A percentile compares a stretch with the other conserved stretches of the same genome.
Conservation (phyloP, 495 filamentous ascomycete genomes). For the Chaetomium cochliodes region DNA sequence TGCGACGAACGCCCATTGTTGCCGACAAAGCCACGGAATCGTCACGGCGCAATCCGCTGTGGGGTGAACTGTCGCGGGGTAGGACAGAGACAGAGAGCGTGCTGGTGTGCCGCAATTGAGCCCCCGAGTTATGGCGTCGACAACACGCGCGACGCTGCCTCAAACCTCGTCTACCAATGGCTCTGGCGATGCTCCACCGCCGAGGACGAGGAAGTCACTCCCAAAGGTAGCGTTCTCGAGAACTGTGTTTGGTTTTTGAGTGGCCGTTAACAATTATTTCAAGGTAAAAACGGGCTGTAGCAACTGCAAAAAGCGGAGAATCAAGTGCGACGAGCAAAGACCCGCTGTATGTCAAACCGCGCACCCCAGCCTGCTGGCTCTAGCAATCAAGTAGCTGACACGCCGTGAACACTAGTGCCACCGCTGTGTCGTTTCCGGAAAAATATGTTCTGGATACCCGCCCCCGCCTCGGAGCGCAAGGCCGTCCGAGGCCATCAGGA, state of each 20-base stretch:
- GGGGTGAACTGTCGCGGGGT: background rate
- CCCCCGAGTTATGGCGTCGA: constrained; percentile 10
- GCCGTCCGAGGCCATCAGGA: constrained; percentile 43
- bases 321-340: constrained; percentile 63
- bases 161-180: background rate
- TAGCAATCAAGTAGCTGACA: constrained; percentile 32
- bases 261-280: too few species aligned
- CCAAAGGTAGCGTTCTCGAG: constrained; percentile 45
- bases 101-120: background rate
- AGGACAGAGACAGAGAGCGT: background rate
- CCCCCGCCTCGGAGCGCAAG: constrained; percentile 46
- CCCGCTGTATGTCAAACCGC: background rate
- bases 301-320: constrained; percentile 60
- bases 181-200: constrained; percentile 21
- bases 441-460: constrained; percentile 52
- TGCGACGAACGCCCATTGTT: background rate
- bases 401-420: too few species aligned
- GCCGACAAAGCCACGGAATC: background rate
- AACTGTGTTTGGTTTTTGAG: too few species aligned
- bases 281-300: constrained; percentile 46
- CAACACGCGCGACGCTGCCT: constrained; percentile 9
- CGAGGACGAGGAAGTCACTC: constrained; percentile 47
- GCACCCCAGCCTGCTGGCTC: constrained; percentile 59
- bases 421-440: constrained; percentile 51
- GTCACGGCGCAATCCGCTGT: background rate